Conservation (phyloP, 2,329 filamentous ascomycete genomes). For the Aspergillus transmontanensis region DNA sequence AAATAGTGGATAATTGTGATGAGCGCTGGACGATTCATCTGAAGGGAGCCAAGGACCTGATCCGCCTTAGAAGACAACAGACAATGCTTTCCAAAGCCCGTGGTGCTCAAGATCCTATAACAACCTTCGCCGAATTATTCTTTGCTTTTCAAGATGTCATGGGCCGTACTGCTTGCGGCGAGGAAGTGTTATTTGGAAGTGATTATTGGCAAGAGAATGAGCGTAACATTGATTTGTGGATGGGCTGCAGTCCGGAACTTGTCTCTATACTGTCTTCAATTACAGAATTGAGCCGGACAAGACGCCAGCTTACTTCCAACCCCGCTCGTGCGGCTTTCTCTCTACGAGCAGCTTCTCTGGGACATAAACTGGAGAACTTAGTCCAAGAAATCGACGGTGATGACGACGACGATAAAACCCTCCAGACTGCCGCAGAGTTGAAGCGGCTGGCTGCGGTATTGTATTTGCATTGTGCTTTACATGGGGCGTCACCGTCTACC, state of each 20-base stretch:
- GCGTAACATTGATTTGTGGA: slow-evolving; percentile 48
- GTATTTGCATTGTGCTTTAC: slow-evolving; percentile 51
- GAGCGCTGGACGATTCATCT: slow-evolving; percentile 53
- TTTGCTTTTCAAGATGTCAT: slow-evolving; percentile 57
- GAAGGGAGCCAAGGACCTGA: slow-evolving; percentile 51
- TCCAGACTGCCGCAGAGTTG: slow-evolving; percentile 43
- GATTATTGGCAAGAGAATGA: slow-evolving; percentile 50
- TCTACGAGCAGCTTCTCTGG: slow-evolving; percentile 37
- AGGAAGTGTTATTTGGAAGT: slow-evolving; percentile 49
- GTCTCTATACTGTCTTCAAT: slow-evolving; percentile 51
- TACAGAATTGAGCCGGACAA: slow-evolving; percentile 48
- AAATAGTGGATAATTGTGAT: slow-evolving; percentile 49
- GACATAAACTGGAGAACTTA: slow-evolving; percentile 35
- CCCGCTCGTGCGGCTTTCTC: slow-evolving; percentile 30
- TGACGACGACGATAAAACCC: slow-evolving; percentile 34
- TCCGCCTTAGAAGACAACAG: slow-evolving; percentile 41
- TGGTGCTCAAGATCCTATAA: slow-evolving; percentile 27
- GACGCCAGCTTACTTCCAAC: slow-evolving; percentile 30
- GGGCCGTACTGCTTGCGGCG: slow-evolving; percentile 53
- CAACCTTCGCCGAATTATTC: slow-evolving; percentile 48
- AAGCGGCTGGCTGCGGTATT: slow-evolving; percentile 49
- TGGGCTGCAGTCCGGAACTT: slow-evolving; percentile 52
- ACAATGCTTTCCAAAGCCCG: slow-evolving; percentile 14
- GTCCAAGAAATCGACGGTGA: slow-evolving; percentile 35
- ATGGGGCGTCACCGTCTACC: slow-evolving; percentile 46